Percentiles rank a stretch among this genome's conserved stretches.
Conservation (phyloP, 2,329 filamentous ascomycete species). For the Xylaria sp. region DNA sequence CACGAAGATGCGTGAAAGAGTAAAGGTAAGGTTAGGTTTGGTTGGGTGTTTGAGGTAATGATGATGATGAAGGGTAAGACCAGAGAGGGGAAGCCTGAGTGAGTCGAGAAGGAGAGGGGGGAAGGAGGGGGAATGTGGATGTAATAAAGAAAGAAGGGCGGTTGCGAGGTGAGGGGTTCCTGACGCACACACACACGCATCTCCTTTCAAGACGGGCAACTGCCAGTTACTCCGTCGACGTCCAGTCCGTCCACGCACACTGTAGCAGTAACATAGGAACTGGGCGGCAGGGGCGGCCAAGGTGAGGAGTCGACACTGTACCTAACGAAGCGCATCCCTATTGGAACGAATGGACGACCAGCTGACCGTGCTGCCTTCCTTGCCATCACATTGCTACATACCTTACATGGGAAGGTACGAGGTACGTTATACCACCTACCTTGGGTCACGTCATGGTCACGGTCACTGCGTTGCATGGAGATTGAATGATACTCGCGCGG, state of each 20-base stretch:
- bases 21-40: too few relatives aligned
- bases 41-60: too few relatives aligned
- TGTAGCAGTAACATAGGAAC: conserved; percentile 1
- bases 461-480: background rate
- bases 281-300: background rate
- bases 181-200: conserved; percentile 4
- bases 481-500: background rate
- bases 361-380: conserved; percentile 24
- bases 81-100: conserved; percentile 20
- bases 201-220: conserved; percentile 8
- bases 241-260: conserved; percentile 1
- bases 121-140: conserved; percentile 18
- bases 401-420: conserved; percentile 16
- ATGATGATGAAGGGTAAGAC: conserved; percentile 18
- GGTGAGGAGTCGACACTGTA: background rate
- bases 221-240: background rate
- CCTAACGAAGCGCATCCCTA: background rate
- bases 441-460: background rate
- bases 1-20: too few relatives aligned
- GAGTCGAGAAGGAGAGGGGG: conserved; percentile 20
- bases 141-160: conserved; percentile 19
- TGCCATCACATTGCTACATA: background rate
- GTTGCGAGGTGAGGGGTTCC: conserved; percentile 20
- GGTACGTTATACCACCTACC: conserved; percentile 3
- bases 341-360: conserved; percentile 17